phyloP scores from a whole-genome alignment of 306 rosid species.

The Coriaria nepalensis region DNA sequence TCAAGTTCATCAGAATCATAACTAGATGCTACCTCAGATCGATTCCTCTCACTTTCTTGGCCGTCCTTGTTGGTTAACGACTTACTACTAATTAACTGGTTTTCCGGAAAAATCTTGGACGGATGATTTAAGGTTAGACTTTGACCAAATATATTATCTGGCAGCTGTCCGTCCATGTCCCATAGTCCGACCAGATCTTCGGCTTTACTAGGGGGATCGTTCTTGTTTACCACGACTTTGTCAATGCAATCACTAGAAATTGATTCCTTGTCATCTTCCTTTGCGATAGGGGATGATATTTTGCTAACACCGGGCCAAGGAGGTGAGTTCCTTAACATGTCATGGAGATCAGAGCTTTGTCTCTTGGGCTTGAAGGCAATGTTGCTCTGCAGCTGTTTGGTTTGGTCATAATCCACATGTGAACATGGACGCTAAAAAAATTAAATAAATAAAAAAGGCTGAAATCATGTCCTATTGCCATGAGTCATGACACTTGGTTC shows the following conservation, averaged over 20 bases:
- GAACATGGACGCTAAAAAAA: background rate
- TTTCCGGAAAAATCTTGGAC: conserved; percentile 28
- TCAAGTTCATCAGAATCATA: conserved; percentile 71
- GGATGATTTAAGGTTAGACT: conserved; percentile 22
- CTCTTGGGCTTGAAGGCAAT: conserved; percentile 33
- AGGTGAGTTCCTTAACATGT: conserved; percentile 29
- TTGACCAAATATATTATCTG: conserved; percentile 30
- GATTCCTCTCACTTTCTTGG: conserved; percentile 23
- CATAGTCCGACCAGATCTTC: conserved; percentile 44
- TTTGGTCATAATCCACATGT: background rate
- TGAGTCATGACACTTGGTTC: background rate
- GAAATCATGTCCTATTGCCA: background rate
- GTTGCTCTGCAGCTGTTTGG: conserved; percentile 27
- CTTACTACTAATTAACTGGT: conserved; percentile 6
- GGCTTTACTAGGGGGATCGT: conserved; percentile 34
- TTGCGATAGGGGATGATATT: conserved; percentile 10
- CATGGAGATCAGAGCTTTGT: conserved; percentile 62
- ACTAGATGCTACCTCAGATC: conserved; percentile 26
- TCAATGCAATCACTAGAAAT: conserved; percentile 49
- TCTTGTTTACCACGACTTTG: conserved; percentile 37
- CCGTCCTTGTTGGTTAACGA: conserved; percentile 21
- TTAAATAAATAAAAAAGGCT: background rate
- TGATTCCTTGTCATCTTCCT: conserved; percentile 52
- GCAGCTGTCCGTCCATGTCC: conserved; percentile 42
- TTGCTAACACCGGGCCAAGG: conserved; percentile 30